These are phyloP conservation scores for Magnaporthiopsis incrustans DNA, from an alignment of 2,329 filamentous ascomycete species.

Conservation along the genomic window DNA sequence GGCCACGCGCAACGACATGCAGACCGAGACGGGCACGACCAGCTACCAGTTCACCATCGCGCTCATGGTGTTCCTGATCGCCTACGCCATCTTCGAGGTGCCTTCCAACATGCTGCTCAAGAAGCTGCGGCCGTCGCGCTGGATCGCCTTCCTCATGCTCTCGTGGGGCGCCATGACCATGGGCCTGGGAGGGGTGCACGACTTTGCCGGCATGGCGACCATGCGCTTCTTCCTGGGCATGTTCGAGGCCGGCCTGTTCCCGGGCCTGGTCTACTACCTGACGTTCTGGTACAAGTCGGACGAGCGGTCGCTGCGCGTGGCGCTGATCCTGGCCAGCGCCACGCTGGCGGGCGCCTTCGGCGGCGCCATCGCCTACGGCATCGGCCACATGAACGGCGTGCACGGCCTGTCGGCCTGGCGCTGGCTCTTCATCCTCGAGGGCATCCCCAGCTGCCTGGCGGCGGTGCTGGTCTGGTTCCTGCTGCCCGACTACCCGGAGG, in stretches of 20 bases:
- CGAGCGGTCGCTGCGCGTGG: constrained; percentile 64
- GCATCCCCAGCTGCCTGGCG: constrained; percentile 38
- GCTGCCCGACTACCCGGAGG: constrained; percentile 60
- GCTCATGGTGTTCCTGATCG: constrained; percentile 54
- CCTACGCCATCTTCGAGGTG: constrained; percentile 53
- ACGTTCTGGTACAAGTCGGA: constrained; percentile 68
- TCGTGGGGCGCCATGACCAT: constrained; percentile 62
- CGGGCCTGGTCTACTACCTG: constrained; percentile 45
- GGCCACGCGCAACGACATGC: constrained; percentile 51
- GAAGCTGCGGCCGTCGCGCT: constrained; percentile 52
- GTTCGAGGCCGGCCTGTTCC: constrained; percentile 49
- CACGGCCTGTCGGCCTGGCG: constrained; percentile 59
- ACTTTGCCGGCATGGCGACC: constrained; percentile 54
- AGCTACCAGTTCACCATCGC: constrained; percentile 50
- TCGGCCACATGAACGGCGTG: constrained; percentile 61
- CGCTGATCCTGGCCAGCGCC: constrained; percentile 60
- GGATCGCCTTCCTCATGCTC: constrained; percentile 59
- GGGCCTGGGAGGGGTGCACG: constrained; percentile 55
- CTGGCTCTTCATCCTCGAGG: constrained; percentile 55
- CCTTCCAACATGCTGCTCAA: constrained; percentile 61
- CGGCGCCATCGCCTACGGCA: constrained; percentile 63
- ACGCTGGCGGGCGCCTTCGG: constrained; percentile 67
- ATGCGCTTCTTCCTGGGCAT: constrained; percentile 61
- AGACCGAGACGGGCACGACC: constrained; percentile 53
- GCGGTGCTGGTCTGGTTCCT: constrained; percentile 50